Conservation (phyloP, 164 flowering plant species). For the Piper longum region DNA sequence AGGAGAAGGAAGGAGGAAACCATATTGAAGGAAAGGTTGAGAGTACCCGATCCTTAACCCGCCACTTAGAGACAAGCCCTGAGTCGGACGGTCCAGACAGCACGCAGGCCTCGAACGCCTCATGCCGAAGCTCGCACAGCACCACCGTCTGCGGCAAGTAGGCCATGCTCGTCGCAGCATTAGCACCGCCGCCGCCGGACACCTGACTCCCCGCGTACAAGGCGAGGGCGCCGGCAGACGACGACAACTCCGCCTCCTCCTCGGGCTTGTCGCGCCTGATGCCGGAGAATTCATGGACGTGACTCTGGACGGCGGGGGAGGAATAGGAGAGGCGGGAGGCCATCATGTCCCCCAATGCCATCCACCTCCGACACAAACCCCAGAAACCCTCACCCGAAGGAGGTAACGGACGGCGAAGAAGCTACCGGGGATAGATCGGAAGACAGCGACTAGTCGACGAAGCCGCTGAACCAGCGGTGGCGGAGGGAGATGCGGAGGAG, state of each 20-base stretch:
- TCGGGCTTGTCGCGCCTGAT: conserved; percentile 25
- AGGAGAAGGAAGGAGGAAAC: no score
- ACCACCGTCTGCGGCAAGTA: conserved; percentile 72
- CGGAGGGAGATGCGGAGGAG: conserved; percentile 47
- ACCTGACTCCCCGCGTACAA: conserved; percentile 26
- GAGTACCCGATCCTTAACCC: no score
- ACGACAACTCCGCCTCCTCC: conserved; percentile 6
- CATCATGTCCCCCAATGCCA: conserved; percentile 99
- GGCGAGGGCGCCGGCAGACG: conserved; percentile 25
- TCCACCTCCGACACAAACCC: conserved; percentile 18
- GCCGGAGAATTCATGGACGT: conserved; percentile 37
- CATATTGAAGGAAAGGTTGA: no score
- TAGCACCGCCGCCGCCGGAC: conserved; percentile 5
- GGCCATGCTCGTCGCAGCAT: conserved; percentile 47
- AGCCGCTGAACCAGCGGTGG: conserved; percentile 68
- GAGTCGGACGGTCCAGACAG: conserved; percentile 38
- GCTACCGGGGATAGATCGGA: neutral
- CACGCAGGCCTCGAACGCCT: conserved; percentile 47
- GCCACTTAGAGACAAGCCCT: no score
- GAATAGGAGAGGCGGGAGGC: conserved; percentile 69
- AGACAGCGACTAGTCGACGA: conserved; percentile 40
- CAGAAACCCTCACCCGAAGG: neutral
- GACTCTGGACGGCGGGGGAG: conserved; percentile 41
- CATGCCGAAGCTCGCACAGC: conserved; percentile 71
- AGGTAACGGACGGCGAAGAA: neutral